These are phyloP conservation scores for Nematocida homosporus DNA, from an alignment of 371 early-diverging fungal species.

Conservation along the genomic window DNA sequence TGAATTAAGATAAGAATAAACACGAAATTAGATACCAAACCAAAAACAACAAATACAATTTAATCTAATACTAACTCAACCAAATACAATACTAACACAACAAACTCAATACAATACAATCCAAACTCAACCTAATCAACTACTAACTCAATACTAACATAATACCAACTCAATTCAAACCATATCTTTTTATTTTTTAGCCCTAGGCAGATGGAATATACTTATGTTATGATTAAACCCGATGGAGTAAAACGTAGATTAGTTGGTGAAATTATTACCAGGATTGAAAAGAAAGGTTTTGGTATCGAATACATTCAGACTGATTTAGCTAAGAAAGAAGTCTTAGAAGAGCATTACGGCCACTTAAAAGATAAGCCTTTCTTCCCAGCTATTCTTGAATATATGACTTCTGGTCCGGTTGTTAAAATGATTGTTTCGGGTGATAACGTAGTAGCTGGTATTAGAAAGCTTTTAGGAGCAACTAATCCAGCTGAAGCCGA, in stretches of 20 bases:
- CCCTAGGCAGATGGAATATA: constrained; percentile 71
- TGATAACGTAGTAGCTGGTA: constrained; percentile 87
- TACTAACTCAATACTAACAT: no score
- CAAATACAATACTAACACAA: no score
- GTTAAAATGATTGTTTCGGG: constrained; percentile 88
- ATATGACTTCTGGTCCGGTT: constrained; percentile 83
- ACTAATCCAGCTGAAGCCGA: constrained; percentile 77
- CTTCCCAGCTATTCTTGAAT: constrained; percentile 83
- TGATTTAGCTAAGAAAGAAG: constrained; percentile 72
- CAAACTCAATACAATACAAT: no score
- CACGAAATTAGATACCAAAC: no score
- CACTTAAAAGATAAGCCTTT: constrained; percentile 84
- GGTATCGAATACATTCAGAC: constrained; percentile 78
- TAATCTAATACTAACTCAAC: no score
- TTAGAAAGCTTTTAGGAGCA: constrained; percentile 85
- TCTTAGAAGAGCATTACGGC: constrained; percentile 86
- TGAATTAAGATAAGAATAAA: no score
- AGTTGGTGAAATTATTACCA: constrained; percentile 86
- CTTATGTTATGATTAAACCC: constrained; percentile 69
- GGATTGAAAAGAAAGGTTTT: constrained; percentile 77
- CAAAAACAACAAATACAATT: no score
- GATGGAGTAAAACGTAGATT: constrained; percentile 71
- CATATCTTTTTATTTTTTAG: constrained; percentile 39
- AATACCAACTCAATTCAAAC: no score
- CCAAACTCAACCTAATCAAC: no score